Evolutionary conservation across 1,284 basidiomycete species (phyloP).

Genomic region (Apiotrichum laibachii): DNA sequence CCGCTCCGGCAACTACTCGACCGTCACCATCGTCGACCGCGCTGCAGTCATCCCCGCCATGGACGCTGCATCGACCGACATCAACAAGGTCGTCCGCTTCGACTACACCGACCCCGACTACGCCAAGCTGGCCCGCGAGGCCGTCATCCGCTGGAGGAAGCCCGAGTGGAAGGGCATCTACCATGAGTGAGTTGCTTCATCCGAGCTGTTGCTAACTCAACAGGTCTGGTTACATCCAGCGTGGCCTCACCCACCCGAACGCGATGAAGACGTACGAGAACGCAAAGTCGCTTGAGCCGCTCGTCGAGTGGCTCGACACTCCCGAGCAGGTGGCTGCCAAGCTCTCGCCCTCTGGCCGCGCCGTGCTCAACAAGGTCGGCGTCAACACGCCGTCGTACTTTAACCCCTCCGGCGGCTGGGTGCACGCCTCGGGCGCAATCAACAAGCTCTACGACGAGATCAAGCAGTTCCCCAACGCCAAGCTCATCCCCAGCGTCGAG

Average conservation of each 20-base stretch:
- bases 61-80: conserved; percentile 77
- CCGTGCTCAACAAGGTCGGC: background rate
- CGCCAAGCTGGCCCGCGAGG: conserved; percentile 65
- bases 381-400: conserved; percentile 55
- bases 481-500: conserved; percentile 59
- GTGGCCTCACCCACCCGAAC: conserved; percentile 7
- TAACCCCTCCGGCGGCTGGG: conserved; percentile 78
- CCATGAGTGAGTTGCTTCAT: conserved; percentile 61
- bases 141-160: conserved; percentile 68
- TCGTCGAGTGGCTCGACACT: conserved; percentile 10
- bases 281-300: conserved; percentile 12
- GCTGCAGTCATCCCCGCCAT: conserved; percentile 64
- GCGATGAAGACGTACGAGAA: conserved; percentile 10
- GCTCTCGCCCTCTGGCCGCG: conserved; percentile 11
- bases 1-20: conserved; percentile 58
- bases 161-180: conserved; percentile 67
- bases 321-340: conserved; percentile 11
- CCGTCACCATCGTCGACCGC: conserved; percentile 71
- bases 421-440: conserved; percentile 66
- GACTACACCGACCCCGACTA: conserved; percentile 56
- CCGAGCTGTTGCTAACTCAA: no score
- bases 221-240: conserved; percentile 7
- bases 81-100: conserved; percentile 67
- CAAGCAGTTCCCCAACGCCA: conserved; percentile 56
- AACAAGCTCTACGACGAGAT: conserved; percentile 60